Conservation (phyloP, 768 basidiomycete genomes). For the Antrodiella citrinella region DNA sequence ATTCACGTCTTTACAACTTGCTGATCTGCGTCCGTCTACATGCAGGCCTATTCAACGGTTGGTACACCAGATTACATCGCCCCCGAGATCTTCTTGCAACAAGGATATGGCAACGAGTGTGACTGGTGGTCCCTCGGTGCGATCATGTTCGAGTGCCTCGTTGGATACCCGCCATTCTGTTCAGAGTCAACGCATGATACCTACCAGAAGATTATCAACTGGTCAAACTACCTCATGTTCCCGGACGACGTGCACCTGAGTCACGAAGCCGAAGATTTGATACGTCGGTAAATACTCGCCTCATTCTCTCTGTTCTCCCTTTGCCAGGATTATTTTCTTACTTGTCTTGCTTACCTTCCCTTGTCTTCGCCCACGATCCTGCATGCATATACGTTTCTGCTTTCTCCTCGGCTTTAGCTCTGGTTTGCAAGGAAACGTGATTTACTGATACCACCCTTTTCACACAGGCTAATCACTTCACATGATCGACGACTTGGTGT, state of each 20-base stretch:
- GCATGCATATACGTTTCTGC: not conserved
- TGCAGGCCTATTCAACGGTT: slow-evolving; percentile 92
- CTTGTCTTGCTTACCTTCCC: not conserved
- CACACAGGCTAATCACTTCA: slow-evolving; percentile 68
- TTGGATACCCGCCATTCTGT: slow-evolving; percentile 96
- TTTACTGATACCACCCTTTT: slow-evolving; percentile 1
- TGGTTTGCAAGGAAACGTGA: not conserved
- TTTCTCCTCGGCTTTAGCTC: not conserved
- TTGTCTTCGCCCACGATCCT: not conserved
- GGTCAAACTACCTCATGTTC: slow-evolving; percentile 78
- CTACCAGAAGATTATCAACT: slow-evolving; percentile 96
- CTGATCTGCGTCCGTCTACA: slow-evolving; percentile 3
- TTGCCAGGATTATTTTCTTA: not conserved
- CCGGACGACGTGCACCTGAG: slow-evolving; percentile 94
- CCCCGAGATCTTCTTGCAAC: slow-evolving; percentile 92
- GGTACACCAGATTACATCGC: slow-evolving; percentile 97
- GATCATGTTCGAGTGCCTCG: slow-evolving; percentile 97
- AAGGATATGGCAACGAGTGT: slow-evolving; percentile 97
- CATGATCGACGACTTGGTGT: slow-evolving; percentile 70
- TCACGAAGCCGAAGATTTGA: slow-evolving; percentile 83
- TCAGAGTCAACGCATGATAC: slow-evolving; percentile 96
- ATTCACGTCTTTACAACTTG: not conserved
- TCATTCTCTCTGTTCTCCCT: not conserved
- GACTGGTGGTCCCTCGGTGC: slow-evolving; percentile 99
- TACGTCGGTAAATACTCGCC: slow-evolving; percentile 22